phyloP scores from a whole-genome alignment of 1,284 basidiomycete genomes.

The Crucibulum parvulum region DNA sequence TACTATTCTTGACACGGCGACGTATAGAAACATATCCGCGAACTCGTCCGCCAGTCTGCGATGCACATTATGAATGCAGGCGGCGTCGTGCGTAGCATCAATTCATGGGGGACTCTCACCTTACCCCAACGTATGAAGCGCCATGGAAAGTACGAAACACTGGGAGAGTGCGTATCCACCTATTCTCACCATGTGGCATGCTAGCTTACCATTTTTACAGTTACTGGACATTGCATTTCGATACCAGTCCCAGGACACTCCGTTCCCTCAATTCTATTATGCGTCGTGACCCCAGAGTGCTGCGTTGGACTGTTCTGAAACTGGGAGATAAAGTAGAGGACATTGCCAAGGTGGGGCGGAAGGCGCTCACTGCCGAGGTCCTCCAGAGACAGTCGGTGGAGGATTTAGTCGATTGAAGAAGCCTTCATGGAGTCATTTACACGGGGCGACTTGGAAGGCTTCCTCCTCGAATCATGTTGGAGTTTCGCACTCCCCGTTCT shows the following conservation, averaged over 20 bases:
- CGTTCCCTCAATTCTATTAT: constrained; percentile 69
- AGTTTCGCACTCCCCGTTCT: no score
- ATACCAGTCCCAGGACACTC: constrained; percentile 79
- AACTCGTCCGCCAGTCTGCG: constrained; percentile 78
- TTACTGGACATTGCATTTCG: constrained; percentile 92
- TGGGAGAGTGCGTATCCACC: constrained; percentile 77
- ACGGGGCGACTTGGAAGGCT: no score
- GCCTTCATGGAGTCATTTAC: no score
- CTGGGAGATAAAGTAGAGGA: constrained; percentile 79
- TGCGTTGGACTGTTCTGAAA: constrained; percentile 85
- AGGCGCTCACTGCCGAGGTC: constrained; percentile 11
- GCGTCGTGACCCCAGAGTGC: constrained; percentile 80
- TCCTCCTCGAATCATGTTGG: no score
- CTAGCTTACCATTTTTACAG: constrained; percentile 43
- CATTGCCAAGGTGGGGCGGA: constrained; percentile 53
- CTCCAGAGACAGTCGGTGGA: constrained; percentile 4
- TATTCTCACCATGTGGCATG: neutral
- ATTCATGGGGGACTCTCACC: constrained; percentile 77
- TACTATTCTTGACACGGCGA: constrained; percentile 5
- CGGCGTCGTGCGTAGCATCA: constrained; percentile 81
- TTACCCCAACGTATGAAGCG: constrained; percentile 82
- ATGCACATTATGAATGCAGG: constrained; percentile 79
- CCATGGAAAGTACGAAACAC: constrained; percentile 65
- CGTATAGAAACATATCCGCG: constrained; percentile 74
- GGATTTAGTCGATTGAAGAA: constrained; percentile 21